phyloP scores from a whole-genome alignment of 495 filamentous ascomycete genomes.

The Hypoxylon subgilvum region DNA sequence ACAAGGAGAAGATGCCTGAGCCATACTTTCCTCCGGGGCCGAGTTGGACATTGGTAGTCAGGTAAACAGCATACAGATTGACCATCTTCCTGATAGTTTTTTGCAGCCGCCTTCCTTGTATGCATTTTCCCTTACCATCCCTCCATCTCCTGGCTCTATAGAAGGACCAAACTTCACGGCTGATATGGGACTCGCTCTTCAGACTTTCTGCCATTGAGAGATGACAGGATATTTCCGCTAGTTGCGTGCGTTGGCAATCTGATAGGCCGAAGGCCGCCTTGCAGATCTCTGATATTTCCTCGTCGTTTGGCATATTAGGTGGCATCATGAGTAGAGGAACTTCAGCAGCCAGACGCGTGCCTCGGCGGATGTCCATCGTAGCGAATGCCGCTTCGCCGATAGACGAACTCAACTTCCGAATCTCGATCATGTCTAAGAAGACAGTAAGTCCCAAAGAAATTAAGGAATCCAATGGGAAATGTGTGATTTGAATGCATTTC shows the following conservation, averaged over 20 bases:
- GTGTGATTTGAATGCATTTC: neutral
- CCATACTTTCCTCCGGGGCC: slow-evolving; percentile 28
- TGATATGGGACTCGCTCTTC: neutral
- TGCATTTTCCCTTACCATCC: neutral
- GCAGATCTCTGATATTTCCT: slow-evolving; percentile 16
- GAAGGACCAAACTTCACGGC: slow-evolving; percentile 6
- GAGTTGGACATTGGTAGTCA: slow-evolving; percentile 17
- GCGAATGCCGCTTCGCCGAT: slow-evolving; percentile 18
- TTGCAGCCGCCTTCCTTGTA: slow-evolving; percentile 11
- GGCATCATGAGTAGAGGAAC: slow-evolving; percentile 15
- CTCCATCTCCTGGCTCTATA: slow-evolving; percentile 17
- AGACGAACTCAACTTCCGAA: neutral
- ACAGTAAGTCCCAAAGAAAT: neutral
- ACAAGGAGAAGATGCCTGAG: slow-evolving; percentile 21
- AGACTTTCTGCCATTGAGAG: neutral
- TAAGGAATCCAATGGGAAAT: neutral
- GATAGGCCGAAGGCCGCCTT: neutral
- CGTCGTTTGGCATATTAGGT: neutral
- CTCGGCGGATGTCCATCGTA: slow-evolving; percentile 11
- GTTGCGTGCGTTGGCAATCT: neutral
- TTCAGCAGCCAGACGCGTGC: slow-evolving; percentile 27
- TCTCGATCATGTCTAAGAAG: slow-evolving; percentile 11
- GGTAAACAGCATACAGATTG: slow-evolving; percentile 11
- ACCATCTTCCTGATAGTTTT: slow-evolving; percentile 6
- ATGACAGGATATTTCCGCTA: slow-evolving; percentile 1